These are phyloP conservation scores for Termitomyces sp. DNA, from an alignment of 768 basidiomycete species.

Conservation along the genomic window DNA sequence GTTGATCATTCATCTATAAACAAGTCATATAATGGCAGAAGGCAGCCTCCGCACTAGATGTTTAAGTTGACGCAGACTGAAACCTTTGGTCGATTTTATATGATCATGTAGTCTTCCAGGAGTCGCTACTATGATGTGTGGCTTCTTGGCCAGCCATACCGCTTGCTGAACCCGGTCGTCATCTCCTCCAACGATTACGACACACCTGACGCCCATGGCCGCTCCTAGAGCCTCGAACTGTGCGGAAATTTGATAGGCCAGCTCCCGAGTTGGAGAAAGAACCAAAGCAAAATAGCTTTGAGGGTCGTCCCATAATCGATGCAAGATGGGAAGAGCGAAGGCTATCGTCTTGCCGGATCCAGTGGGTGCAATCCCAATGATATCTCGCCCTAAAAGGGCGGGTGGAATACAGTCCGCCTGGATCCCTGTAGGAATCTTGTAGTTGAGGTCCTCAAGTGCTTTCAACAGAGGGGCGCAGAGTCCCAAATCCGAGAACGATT, in stretches of 20 bases:
- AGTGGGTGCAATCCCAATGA: conserved; percentile 93
- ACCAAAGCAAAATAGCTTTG: conserved; percentile 87
- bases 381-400: conserved; percentile 84
- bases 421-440: conserved; percentile 82
- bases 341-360: conserved; percentile 98
- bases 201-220: conserved; percentile 83
- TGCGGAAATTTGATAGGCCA: conserved; percentile 95
- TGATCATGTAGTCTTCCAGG: conserved; percentile 90
- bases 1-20: too few relatives aligned
- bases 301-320: conserved; percentile 92
- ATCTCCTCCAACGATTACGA: conserved; percentile 90
- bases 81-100: conserved; percentile 94
- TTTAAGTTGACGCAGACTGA: conserved; percentile 75
- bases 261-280: conserved; percentile 89
- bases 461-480: conserved; percentile 84
- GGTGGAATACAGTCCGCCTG: conserved; percentile 76
- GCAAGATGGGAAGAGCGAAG: conserved; percentile 89
- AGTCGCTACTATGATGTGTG: conserved; percentile 91
- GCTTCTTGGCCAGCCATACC: conserved; percentile 84
- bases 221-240: conserved; percentile 89
- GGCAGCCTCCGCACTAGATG: conserved; percentile 59
- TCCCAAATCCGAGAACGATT: conserved; percentile 37
- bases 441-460: conserved; percentile 73
- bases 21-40: too few relatives aligned
- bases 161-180: conserved; percentile 87